Percentiles rank a stretch among this genome's conserved stretches.
Conservation (phyloP, 2,329 filamentous ascomycete species). For the Lachnellula willkommii region DNA sequence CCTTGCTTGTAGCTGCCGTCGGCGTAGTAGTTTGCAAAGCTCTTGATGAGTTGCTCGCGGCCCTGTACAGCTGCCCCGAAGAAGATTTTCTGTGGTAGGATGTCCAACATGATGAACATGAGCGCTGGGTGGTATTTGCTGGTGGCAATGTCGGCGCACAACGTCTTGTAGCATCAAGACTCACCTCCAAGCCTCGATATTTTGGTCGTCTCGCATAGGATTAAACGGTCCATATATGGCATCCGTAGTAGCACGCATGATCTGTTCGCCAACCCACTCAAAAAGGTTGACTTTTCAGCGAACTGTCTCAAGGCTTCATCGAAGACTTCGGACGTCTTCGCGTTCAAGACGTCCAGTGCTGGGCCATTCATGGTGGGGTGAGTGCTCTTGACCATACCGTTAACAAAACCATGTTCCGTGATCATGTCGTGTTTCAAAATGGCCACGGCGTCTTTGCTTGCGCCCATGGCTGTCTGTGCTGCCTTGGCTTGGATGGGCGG, state of each 20-base stretch:
- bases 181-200: background rate
- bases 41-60: background rate
- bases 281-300: slow-evolving; percentile 33
- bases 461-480: slow-evolving; percentile 3
- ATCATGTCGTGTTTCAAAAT: slow-evolving; percentile 4
- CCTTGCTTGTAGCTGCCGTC: slow-evolving; percentile 1
- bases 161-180: background rate
- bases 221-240: slow-evolving; percentile 41
- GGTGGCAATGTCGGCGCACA: background rate
- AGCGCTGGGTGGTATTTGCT: background rate
- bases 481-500: slow-evolving; percentile 2
- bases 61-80: background rate
- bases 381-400: background rate
- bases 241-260: slow-evolving; percentile 35
- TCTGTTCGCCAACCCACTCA: slow-evolving; percentile 33
- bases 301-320: background rate
- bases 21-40: background rate
- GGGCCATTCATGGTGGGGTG: slow-evolving; percentile 4
- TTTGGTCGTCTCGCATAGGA: slow-evolving; percentile 23
- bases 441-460: background rate
- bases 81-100: background rate
- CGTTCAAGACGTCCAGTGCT: slow-evolving; percentile 4
- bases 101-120: background rate
- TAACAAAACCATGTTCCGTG: slow-evolving; percentile 4
- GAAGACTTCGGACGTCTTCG: background rate